Evolutionary conservation across 305 asterid genomes (phyloP), one percentile per base, ranked within the genome.

Genomic region (Fraxinus velutina): DNA sequence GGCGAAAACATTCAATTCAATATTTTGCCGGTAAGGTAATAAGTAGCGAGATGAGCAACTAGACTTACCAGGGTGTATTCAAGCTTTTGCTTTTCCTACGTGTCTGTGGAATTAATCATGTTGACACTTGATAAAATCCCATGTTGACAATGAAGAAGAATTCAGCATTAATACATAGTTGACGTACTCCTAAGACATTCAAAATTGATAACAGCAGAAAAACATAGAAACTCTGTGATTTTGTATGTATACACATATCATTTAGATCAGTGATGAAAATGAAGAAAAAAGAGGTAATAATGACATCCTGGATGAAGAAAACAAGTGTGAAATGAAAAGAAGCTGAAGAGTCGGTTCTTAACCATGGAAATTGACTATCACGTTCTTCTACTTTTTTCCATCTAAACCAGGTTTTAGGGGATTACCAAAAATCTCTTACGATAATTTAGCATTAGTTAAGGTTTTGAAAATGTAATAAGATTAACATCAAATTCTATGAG

Each of bases 331-430:
- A 57, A 57, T 1, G 66, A n/a, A 55, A 1, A 75, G 78, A 70
- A 34, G 8, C 29, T 19, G 19, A 68, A 36, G 82, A 80, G 80
- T 83, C 77, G 10, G 79, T 73, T 7, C 27, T 78, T 75, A 82
- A 86, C 64, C 5, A 52, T 52, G 64, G 64, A 52, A n/a, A n/a
- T 52, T 52, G 64, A 52, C 81, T 78, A 85, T 89, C 91, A 88
- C 93, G 87, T 87, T 90, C 89, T 78, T 77, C 84, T 30, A 60
- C 81, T 6, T 57, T 57, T 55, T 57, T 6, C 68, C 15, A 57
- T 57, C 68, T 57, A 57, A 57, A 57, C 29, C 13, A 6, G 29
- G 68, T 6, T 57, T 57, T 19, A 57, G 29, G 12, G 68, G 6
- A 19, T 57, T 19, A 19, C 68, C 68, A 17, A 6, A 6, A 57